Conservation (phyloP, 148 eudicot genomes). For the Vaccinium corymbosum region DNA sequence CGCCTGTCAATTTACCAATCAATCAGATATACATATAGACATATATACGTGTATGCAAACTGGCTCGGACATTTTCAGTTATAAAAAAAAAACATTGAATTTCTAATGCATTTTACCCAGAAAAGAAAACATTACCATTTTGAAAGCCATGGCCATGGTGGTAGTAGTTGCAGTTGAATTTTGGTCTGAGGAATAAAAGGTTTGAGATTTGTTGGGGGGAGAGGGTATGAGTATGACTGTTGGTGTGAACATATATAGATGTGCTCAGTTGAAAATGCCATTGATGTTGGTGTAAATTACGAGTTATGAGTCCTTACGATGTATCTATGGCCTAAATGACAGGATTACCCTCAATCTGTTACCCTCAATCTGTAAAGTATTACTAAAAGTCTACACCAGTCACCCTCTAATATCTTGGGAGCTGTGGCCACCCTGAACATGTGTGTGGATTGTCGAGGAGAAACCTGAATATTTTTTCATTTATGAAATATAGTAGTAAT, state of each 20-base stretch:
- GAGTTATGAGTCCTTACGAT: neutral
- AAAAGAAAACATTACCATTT: slow-evolving; percentile 53
- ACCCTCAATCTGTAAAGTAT: neutral
- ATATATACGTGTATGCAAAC: too few relatives aligned
- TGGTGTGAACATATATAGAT: slow-evolving; percentile 17
- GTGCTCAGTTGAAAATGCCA: slow-evolving; percentile 23
- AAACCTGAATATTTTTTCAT: slow-evolving; percentile 5
- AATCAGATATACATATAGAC: neutral
- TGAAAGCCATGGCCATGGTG: slow-evolving; percentile 93
- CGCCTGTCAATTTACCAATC: slow-evolving; percentile 41
- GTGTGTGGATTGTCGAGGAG: slow-evolving; percentile 9
- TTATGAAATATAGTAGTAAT: too few relatives aligned
- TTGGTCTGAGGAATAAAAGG: neutral
- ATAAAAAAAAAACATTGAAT: neutral
- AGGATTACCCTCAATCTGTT: slow-evolving; percentile 8
- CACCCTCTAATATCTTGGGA: neutral
- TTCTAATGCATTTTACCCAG: neutral
- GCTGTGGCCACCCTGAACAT: slow-evolving; percentile 17
- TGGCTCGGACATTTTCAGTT: neutral
- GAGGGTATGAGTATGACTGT: neutral
- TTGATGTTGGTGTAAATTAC: slow-evolving; percentile 23
- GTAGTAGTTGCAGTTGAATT: neutral
- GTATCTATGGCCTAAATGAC: slow-evolving; percentile 9
- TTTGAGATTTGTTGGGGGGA: neutral
- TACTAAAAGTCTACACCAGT: neutral